phyloP scores from a whole-genome alignment of 192 early-diverging fungal species.

The Pecoramyces ruminantium region DNA sequence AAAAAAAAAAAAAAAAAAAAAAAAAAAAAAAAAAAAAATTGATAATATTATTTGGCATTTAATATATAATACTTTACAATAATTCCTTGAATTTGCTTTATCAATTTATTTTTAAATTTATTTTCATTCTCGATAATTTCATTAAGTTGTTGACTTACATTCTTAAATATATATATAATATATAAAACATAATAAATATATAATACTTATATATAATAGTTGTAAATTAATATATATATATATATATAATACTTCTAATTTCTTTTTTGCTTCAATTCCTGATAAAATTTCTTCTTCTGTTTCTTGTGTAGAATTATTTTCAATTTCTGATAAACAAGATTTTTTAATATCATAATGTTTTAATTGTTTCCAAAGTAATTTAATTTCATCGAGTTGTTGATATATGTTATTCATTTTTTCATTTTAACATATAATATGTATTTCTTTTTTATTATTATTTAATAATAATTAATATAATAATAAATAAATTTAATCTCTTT shows the following conservation, averaged over 20 bases:
- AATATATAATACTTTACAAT: not conserved
- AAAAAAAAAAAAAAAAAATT: too few relatives aligned
- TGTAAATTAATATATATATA: too few relatives aligned
- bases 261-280: not conserved
- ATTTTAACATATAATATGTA: too few relatives aligned
- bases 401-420: not conserved
- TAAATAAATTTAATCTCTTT: too few relatives aligned
- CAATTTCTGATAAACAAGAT: not conserved
- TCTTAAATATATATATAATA: not conserved
- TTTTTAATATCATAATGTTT: not conserved
- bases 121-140: not conserved
- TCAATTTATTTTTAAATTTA: not conserved
- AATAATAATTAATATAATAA: too few relatives aligned
- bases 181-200: not conserved
- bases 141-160: not conserved
- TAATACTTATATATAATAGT: too few relatives aligned
- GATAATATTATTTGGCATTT: too few relatives aligned
- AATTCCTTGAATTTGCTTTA: not conserved
- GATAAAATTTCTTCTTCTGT: not conserved
- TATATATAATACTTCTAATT: not conserved
- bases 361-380: not conserved
- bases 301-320: not conserved
- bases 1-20: too few relatives aligned
- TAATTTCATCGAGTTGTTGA: not conserved
- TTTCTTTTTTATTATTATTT: too few relatives aligned